Percentiles rank a stretch among this genome's conserved stretches.
phyloP scores from a whole-genome alignment of 768 basidiomycete species.

The Candolleomyces aberdarensis region DNA sequence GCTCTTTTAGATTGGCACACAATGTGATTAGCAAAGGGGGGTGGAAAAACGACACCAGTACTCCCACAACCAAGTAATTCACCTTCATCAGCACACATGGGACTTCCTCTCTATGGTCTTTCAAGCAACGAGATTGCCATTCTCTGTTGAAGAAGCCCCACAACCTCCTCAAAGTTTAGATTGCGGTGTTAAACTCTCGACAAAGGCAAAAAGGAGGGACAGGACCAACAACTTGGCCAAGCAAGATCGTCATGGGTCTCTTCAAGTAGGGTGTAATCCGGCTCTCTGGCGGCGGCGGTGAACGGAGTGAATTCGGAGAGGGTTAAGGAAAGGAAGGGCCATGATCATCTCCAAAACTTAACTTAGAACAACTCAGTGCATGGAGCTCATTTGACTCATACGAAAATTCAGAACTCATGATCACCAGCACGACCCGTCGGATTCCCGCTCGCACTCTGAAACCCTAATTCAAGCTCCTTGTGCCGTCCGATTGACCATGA shows the following conservation, averaged over 20 bases:
- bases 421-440: too few relatives aligned
- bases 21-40: too few relatives aligned
- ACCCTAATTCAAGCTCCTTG: too few relatives aligned
- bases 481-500: too few relatives aligned
- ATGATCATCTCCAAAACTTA: background rate
- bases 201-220: conserved; percentile 1
- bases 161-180: background rate
- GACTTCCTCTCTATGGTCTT: too few relatives aligned
- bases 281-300: background rate
- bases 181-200: background rate
- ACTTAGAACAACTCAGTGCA: background rate
- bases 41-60: too few relatives aligned
- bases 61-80: too few relatives aligned
- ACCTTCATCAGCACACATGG: too few relatives aligned
- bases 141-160: too few relatives aligned
- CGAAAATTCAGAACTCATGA: background rate
- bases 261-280: background rate
- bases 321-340: background rate
- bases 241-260: background rate
- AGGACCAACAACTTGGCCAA: background rate
- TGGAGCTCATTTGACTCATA: background rate
- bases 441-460: too few relatives aligned
- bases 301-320: background rate
- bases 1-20: too few relatives aligned
- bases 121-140: too few relatives aligned